Percentiles rank a stretch among this genome's conserved stretches.
Evolutionary conservation across 2,329 filamentous ascomycete genomes (phyloP).

Genomic region (Xylaria sp.): DNA sequence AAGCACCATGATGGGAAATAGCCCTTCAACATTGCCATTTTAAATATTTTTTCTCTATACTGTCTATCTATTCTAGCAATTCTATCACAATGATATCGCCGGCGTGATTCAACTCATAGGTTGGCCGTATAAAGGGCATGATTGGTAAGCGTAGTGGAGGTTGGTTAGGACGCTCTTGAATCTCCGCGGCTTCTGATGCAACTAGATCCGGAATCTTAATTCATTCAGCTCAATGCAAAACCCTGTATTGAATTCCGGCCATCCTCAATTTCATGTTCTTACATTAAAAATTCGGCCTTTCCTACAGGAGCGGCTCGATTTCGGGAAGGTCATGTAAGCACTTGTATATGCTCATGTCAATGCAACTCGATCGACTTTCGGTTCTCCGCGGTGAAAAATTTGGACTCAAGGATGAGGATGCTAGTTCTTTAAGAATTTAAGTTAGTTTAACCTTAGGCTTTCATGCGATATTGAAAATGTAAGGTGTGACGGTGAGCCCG

Average conservation of each 20-base stretch:
- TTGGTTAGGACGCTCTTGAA: conserved; percentile 14
- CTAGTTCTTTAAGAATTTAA: no score
- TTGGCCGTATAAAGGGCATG: background rate
- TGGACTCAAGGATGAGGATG: no score
- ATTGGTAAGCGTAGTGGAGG: conserved; percentile 24
- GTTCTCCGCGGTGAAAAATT: no score
- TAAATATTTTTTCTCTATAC: conserved; percentile 6
- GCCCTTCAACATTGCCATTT: background rate
- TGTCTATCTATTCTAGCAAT: background rate
- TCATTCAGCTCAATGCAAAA: background rate
- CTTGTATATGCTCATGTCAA: no score
- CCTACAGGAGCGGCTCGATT: no score
- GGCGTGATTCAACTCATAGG: background rate
- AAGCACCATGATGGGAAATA: background rate
- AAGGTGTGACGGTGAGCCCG: no score
- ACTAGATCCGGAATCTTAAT: conserved; percentile 22
- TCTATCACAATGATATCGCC: conserved; percentile 5
- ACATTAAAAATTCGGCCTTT: background rate
- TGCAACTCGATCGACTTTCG: no score
- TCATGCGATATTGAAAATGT: no score
- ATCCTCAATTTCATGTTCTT: background rate
- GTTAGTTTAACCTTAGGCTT: no score
- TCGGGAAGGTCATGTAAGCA: no score
- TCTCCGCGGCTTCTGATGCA: conserved; percentile 29
- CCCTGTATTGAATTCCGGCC: no score